Evolutionary conservation across 2,329 filamentous ascomycete genomes (phyloP).

Genomic region (Fonsecaea erecta): DNA sequence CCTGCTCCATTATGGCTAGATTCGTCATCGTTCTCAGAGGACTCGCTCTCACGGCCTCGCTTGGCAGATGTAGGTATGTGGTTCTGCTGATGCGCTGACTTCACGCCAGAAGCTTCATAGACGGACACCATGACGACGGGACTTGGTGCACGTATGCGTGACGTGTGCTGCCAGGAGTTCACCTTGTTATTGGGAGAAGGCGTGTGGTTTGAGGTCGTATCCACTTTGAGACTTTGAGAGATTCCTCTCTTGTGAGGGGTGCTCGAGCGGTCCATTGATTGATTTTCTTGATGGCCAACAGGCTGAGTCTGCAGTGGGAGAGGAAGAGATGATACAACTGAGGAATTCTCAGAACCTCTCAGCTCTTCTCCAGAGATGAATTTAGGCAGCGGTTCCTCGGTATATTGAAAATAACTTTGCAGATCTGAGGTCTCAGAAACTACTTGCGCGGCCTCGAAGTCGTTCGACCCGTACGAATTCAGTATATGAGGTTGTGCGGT

Average conservation of each 20-base stretch:
- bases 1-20: slow-evolving; percentile 6
- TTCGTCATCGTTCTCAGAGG: slow-evolving; percentile 37
- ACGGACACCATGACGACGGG: slow-evolving; percentile 53
- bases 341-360: slow-evolving; percentile 18
- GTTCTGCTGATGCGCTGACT: background rate
- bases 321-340: slow-evolving; percentile 31
- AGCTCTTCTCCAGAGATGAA: slow-evolving; percentile 27
- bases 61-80: slow-evolving; percentile 38
- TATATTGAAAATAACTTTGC: slow-evolving; percentile 9
- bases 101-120: slow-evolving; percentile 22
- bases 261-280: slow-evolving; percentile 8
- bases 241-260: slow-evolving; percentile 8
- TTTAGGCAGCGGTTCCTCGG: slow-evolving; percentile 17
- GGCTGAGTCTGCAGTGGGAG: slow-evolving; percentile 38
- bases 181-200: slow-evolving; percentile 22
- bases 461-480: slow-evolving; percentile 13
- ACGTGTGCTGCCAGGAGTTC: slow-evolving; percentile 13
- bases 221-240: slow-evolving; percentile 26
- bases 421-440: slow-evolving; percentile 13
- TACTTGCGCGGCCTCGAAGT: slow-evolving; percentile 12
- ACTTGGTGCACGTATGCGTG: slow-evolving; percentile 39
- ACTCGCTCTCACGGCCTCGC: slow-evolving; percentile 43
- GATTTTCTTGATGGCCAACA: slow-evolving; percentile 39
- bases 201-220: slow-evolving; percentile 17
- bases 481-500: slow-evolving; percentile 25